Evolutionary conservation across 208 protist genomes (phyloP).

Genomic region (Acanthamoeba castellanii): DNA sequence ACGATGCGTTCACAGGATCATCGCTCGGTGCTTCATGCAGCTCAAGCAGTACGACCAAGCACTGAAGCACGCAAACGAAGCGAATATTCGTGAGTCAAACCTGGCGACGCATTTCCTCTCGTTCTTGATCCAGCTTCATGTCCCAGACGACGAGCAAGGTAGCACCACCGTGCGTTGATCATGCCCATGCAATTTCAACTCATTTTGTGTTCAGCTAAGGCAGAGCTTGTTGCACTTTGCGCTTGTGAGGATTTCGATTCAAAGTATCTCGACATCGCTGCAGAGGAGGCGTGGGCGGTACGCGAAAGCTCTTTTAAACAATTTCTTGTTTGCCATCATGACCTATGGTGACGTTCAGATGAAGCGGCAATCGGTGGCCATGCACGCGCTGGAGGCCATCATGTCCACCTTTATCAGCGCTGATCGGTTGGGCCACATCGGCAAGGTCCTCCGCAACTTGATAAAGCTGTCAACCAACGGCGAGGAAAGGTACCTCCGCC

Average conservation of each 20-base stretch:
- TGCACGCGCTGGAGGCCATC: slow-evolving; percentile 36
- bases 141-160: slow-evolving; percentile 25
- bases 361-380: slow-evolving; percentile 36
- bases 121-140: slow-evolving; percentile 9
- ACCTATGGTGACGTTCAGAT: not conserved
- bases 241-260: slow-evolving; percentile 12
- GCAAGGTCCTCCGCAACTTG: slow-evolving; percentile 40
- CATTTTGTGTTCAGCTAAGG: not conserved
- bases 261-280: slow-evolving; percentile 24
- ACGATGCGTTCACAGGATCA: not conserved
- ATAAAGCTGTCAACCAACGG: not conserved
- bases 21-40: slow-evolving; percentile 15
- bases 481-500: not conserved
- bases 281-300: slow-evolving; percentile 56
- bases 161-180: not conserved
- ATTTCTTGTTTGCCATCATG: not conserved
- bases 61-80: slow-evolving; percentile 11
- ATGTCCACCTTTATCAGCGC: not conserved
- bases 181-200: not conserved
- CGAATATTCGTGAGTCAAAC: not conserved
- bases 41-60: slow-evolving; percentile 36
- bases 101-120: slow-evolving; percentile 23
- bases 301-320: too few relatives aligned
- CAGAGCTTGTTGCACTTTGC: not conserved
- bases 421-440: not conserved